Percentiles rank a stretch among this genome's conserved stretches.
These are phyloP conservation scores for Nigrospora sphaerica DNA, from an alignment of 2,329 filamentous ascomycete species.

Conservation along the genomic window DNA sequence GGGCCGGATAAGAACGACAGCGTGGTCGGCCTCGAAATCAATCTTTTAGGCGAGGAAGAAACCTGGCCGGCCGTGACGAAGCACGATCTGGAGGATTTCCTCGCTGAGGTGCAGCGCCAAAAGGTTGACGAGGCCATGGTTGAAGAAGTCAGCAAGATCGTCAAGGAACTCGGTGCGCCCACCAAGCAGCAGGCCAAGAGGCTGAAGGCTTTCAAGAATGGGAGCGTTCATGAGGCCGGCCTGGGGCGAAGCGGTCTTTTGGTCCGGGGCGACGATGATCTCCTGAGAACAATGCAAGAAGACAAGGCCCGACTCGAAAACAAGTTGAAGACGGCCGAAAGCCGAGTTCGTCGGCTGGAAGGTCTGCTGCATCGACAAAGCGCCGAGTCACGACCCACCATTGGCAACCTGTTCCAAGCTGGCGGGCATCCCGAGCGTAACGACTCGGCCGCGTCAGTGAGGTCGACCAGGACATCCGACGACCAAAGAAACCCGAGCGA, in stretches of 20 bases:
- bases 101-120: slow-evolving; percentile 57
- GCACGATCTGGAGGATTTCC: slow-evolving; percentile 69
- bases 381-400: slow-evolving; percentile 46
- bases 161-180: slow-evolving; percentile 73
- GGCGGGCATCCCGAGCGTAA: slow-evolving; percentile 40
- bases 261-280: slow-evolving; percentile 80
- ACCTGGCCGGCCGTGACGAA: slow-evolving; percentile 73
- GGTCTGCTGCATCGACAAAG: slow-evolving; percentile 83
- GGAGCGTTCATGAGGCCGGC: slow-evolving; percentile 85
- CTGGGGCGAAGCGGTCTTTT: slow-evolving; percentile 82
- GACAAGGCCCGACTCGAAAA: slow-evolving; percentile 72
- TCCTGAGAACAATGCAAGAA: slow-evolving; percentile 68
- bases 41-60: slow-evolving; percentile 70
- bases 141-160: slow-evolving; percentile 66
- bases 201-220: slow-evolving; percentile 91
- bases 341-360: slow-evolving; percentile 83
- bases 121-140: slow-evolving; percentile 60
- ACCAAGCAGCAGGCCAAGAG: slow-evolving; percentile 82
- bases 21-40: slow-evolving; percentile 76
- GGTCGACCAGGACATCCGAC: slow-evolving; percentile 30
- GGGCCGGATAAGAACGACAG: slow-evolving; percentile 59
- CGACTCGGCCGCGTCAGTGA: slow-evolving; percentile 42
- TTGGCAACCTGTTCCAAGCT: slow-evolving; percentile 47
- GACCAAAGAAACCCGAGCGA: slow-evolving; percentile 37
- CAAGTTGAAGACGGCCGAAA: slow-evolving; percentile 75